These are phyloP conservation scores for Teunomyces tritomae DNA, from an alignment of 805 yeast species.

Conservation along the genomic window DNA sequence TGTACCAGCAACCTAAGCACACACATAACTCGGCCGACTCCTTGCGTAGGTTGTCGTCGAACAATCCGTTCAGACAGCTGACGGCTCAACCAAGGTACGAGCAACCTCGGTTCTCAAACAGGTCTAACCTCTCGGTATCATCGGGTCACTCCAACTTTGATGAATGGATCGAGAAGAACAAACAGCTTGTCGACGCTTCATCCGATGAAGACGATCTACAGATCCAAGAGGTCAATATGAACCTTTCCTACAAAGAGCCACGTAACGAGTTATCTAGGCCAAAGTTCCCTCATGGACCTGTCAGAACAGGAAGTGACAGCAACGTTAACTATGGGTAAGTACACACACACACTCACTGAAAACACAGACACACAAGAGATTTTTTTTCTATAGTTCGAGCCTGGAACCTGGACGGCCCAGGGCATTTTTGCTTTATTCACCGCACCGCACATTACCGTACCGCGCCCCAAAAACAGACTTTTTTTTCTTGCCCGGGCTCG, in stretches of 20 bases:
- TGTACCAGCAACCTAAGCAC: conserved; percentile 43
- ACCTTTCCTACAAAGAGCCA: conserved; percentile 4
- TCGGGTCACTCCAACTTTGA: conserved; percentile 35
- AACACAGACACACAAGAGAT: background rate
- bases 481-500: background rate
- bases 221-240: conserved; percentile 8
- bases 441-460: background rate
- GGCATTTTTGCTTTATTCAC: background rate
- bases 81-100: conserved; percentile 7
- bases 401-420: background rate
- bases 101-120: conserved; percentile 9
- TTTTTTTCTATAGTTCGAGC: background rate
- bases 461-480: background rate
- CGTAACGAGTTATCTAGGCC: conserved; percentile 15
- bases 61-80: conserved; percentile 67
- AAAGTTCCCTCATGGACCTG: conserved; percentile 23
- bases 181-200: conserved; percentile 38
- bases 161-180: conserved; percentile 55
- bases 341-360: too few relatives aligned
- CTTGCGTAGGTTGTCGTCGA: conserved; percentile 52
- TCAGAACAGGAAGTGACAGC: conserved; percentile 35
- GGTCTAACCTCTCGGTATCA: conserved; percentile 9
- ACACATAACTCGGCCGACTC: conserved; percentile 34
- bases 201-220: conserved; percentile 39
- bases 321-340: conserved; percentile 34